Evolutionary conservation across 2,329 filamentous ascomycete species (phyloP).

Genomic region (Sporothrix pallida): DNA sequence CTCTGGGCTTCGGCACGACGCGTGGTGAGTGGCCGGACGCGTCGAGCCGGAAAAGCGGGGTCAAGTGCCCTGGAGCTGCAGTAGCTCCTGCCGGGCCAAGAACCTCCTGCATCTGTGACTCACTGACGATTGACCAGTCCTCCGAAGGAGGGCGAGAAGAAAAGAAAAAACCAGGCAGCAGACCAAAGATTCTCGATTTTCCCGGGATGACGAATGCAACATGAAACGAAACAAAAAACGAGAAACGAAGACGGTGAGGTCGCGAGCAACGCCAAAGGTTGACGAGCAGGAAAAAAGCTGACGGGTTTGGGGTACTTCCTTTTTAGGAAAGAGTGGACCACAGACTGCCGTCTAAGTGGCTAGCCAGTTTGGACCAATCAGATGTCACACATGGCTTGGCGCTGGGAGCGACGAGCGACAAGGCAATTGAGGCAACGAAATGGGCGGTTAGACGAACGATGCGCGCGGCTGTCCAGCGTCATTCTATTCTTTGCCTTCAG

Average conservation of each 20-base stretch:
- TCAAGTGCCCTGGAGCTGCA: constrained; percentile 10
- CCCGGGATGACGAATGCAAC: neutral
- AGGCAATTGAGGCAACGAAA: neutral
- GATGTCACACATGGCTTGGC: neutral
- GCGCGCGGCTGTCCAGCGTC: constrained; percentile 7
- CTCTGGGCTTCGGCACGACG: neutral
- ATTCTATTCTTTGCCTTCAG: neutral
- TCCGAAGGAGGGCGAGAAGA: too few species aligned
- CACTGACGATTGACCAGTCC: neutral
- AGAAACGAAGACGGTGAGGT: neutral
- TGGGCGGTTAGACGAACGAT: constrained; percentile 1
- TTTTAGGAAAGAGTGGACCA: neutral
- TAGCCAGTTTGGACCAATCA: constrained; percentile 10
- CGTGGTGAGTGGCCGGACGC: constrained; percentile 32
- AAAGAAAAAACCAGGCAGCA: neutral
- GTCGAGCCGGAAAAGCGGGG: constrained; percentile 24
- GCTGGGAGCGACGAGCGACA: neutral
- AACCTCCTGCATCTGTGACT: constrained; percentile 27
- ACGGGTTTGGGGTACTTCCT: neutral
- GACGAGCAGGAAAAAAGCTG: neutral
- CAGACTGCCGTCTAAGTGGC: neutral
- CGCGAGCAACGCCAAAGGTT: too few species aligned
- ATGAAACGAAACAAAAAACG: constrained; percentile 27
- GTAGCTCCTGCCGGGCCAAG: constrained; percentile 21
- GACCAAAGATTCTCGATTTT: neutral